Evolutionary conservation across 441 rosid species (phyloP), one percentile per base, ranked within the genome.

Genomic region (Geranium incanum): DNA sequence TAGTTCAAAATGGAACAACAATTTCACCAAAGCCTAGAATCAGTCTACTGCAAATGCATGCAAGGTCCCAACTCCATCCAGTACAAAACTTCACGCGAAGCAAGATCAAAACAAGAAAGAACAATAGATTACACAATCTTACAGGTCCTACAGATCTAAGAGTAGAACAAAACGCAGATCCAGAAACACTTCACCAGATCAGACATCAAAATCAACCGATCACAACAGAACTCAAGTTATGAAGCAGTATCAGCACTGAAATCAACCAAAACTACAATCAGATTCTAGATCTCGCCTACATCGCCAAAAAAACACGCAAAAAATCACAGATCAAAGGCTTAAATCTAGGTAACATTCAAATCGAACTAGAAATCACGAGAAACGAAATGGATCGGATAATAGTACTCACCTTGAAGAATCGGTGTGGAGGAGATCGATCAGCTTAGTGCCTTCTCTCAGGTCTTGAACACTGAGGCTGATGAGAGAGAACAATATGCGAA

Each of bases 131-230:
- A 3, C 9, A 21, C 23, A 59, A 59, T 59, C 65, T 39, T 39
- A 39, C 43, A 39, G 43, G 43, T 39, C 43, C 65, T 59, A 59
- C 28, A 59, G 65, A 59, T 59, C 65, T 59, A 21, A 59, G 11
- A 59, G 9, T 16, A 59, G 6, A 59, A 59, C 33, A 7, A 59
- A 59, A 8, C 19, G 16, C 33, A 59, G 65, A 59, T 59, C 65
- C 33, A 59, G 33, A 59, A 16, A 59, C 6, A 59, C 8, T 3
- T 16, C 15, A 59, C 65, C 33, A 59, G 65, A 59, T 59, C 65
- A 59, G 33, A 59, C 65, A 16, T 5, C 33, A 6, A 59, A 59
- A 18, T 15, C 65, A 59, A 59, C 9, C 33, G 33, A 59, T 59
- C 65, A 59, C 1, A 4, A 3, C 65, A 59, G 16, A 59, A 16